Base-by-base conservation (phyloP, 495 filamentous ascomycete species). In the Schizothecium vesticola region DNA sequence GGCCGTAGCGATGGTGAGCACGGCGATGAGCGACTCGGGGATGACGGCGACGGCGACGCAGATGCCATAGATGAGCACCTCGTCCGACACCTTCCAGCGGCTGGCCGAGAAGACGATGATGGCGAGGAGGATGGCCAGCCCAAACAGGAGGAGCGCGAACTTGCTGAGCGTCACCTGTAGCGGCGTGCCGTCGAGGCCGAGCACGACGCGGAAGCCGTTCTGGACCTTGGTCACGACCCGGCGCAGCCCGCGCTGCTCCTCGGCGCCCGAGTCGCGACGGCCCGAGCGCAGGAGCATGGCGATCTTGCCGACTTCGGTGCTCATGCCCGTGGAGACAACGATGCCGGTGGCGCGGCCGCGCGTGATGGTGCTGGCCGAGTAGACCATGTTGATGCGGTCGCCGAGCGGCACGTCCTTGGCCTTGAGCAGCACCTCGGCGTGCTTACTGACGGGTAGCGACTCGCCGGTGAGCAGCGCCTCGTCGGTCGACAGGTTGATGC, bases 61-160 rank as follows among this genome's bases (percentile, higher is more conserved):
- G 58, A 93, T 92, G 9, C 90, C 92, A 73, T 94, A 94, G 67
- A 94, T 92, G 22, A 90, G 83, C 55, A 94, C 91, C 73, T 93
- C 90, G 59, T 86, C 84, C 3, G 85, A 83, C 22, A 89, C 84
- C 65, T 89, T 77, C 78, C 91, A 94, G 61, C 83, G 82, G 72
- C 89, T 92, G 63, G 88, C 91, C 7, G 85, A 90, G 74, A 93
- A 92, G 12, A 94, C 92, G 70, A 94, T 89, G 67, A 94, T 87
- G 11, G 91, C 91, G 22, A 93, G 79, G 7, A 90, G 43, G 61
- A 93, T 85, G 13, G 92, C 92, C 74, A 89, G 86, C 11, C 84
- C 88, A 69, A 94, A 92, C 1, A 95, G 85, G 29, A 89, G 72
- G 26, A 92, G 86, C 12, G 92, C 91, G 55, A 95, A 82, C 71